phyloP scores from a whole-genome alignment of 2,329 filamentous ascomycete genomes.

The Davidsoniella eucalypti region DNA sequence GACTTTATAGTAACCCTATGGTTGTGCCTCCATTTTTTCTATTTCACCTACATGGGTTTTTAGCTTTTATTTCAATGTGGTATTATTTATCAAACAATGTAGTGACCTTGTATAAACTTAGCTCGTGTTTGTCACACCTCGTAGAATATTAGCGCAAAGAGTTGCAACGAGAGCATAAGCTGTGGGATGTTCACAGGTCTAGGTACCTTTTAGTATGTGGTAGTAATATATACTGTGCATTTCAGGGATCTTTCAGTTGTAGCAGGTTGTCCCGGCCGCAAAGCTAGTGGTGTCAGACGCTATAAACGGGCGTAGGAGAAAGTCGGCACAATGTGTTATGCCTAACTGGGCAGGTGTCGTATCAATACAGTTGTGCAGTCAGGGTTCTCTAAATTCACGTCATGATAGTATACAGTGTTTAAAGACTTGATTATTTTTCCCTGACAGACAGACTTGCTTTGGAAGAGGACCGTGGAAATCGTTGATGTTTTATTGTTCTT shows the following conservation, averaged over 20 bases:
- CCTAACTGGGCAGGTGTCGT: neutral
- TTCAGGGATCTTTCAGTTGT: neutral
- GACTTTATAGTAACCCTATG: no score
- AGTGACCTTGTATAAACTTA: neutral
- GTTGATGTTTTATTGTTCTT: neutral
- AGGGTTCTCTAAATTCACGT: neutral
- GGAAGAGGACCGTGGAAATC: neutral
- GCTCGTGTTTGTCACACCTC: no score
- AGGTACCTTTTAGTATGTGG: neutral
- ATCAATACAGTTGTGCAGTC: neutral
- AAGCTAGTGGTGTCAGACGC: neutral
- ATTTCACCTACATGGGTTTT: neutral
- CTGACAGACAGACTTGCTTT: neutral
- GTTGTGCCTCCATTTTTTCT: no score
- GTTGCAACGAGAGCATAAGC: neutral
- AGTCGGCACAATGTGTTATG: neutral
- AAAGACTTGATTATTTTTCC: no score
- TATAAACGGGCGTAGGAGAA: neutral
- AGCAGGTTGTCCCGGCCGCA: neutral
- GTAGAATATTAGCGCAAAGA: no score
- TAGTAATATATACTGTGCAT: neutral
- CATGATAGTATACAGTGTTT: neutral
- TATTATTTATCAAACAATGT: neutral
- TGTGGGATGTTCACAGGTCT: neutral
- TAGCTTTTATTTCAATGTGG: neutral